Conservation (phyloP, 768 basidiomycete species). For the Xerocomellus chrysenteron region DNA sequence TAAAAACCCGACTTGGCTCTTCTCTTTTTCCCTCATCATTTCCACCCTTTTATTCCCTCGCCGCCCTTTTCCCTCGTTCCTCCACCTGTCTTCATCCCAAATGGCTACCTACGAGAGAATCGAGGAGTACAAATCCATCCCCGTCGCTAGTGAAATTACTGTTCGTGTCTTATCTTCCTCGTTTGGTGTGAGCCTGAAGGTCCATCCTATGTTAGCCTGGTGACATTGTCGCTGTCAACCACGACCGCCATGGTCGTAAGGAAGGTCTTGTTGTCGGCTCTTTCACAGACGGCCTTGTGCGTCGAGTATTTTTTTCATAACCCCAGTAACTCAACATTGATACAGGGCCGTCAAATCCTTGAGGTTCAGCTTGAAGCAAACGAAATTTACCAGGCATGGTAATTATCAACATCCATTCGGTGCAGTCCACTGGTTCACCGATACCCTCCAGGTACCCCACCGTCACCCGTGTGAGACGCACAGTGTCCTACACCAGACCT, state of each 20-base stretch:
- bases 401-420: constrained; percentile 6
- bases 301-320: constrained; percentile 25
- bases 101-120: constrained; percentile 41
- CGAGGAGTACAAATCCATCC: constrained; percentile 28
- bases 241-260: constrained; percentile 58
- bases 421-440: constrained; percentile 3
- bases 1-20: constrained; percentile 41
- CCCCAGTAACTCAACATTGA: background rate
- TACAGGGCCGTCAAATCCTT: constrained; percentile 76
- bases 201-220: constrained; percentile 51
- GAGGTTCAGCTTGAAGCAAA: constrained; percentile 76
- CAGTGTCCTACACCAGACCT: constrained; percentile 59
- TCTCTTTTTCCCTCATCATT: constrained; percentile 24
- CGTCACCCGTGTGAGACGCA: constrained; percentile 75
- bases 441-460: constrained; percentile 60
- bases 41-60: constrained; percentile 28
- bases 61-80: constrained; percentile 15
- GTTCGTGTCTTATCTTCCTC: constrained; percentile 19
- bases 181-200: background rate
- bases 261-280: constrained; percentile 83
- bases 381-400: constrained; percentile 71
- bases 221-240: constrained; percentile 76
- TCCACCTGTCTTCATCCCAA: constrained; percentile 25
- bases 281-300: constrained; percentile 66
- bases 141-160: constrained; percentile 37